Conservation (phyloP, 2,329 filamentous ascomycete genomes). For the Cytospora piceae region DNA sequence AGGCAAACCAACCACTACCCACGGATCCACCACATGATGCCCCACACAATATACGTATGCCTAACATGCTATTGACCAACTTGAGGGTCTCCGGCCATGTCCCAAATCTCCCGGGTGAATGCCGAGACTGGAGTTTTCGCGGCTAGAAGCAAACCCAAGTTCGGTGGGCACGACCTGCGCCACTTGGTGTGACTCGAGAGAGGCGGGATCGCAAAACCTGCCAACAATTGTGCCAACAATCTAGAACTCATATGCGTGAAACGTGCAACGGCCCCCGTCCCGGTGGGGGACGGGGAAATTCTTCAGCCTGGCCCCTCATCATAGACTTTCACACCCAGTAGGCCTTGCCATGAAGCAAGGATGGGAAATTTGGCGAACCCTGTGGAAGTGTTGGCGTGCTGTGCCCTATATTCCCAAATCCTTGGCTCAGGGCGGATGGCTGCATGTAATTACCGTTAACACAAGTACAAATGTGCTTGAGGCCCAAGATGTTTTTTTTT, state of each 20-base stretch:
- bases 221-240: slow-evolving; percentile 7
- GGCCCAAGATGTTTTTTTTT: slow-evolving; percentile 14
- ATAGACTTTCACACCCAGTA: background rate
- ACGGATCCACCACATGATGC: background rate
- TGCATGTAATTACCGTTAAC: background rate
- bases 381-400: slow-evolving; percentile 16
- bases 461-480: slow-evolving; percentile 18
- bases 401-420: slow-evolving; percentile 9
- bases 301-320: slow-evolving; percentile 11
- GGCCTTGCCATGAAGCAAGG: slow-evolving; percentile 10
- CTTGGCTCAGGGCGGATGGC: slow-evolving; percentile 8
- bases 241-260: slow-evolving; percentile 21
- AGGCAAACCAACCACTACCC: slow-evolving; percentile 15
- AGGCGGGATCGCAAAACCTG: slow-evolving; percentile 8
- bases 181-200: slow-evolving; percentile 9
- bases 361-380: slow-evolving; percentile 3
- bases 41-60: background rate
- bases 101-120: slow-evolving; percentile 15
- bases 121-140: slow-evolving; percentile 5
- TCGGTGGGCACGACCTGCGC: slow-evolving; percentile 4
- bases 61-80: background rate
- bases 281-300: slow-evolving; percentile 16
- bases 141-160: slow-evolving; percentile 16
- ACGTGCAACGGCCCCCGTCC: slow-evolving; percentile 17
- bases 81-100: slow-evolving; percentile 5